Percentiles rank a stretch among this genome's conserved stretches.
These are phyloP conservation scores for Termitomyces sp. DNA, from an alignment of 768 basidiomycete species.

Conservation along the genomic window DNA sequence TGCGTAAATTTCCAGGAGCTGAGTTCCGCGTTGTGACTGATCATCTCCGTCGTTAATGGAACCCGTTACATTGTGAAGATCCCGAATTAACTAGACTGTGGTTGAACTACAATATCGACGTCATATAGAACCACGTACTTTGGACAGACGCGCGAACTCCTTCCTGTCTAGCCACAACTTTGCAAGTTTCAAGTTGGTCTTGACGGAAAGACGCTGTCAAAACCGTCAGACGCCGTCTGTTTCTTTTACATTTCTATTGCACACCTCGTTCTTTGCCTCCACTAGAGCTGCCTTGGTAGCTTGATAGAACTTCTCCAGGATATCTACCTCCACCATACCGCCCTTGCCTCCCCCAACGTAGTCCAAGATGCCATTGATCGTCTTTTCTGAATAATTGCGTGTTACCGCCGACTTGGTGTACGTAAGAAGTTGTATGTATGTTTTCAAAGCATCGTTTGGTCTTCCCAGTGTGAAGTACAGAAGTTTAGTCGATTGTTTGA, in stretches of 20 bases:
- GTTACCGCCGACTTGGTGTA: slow-evolving; percentile 97
- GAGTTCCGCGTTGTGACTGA: slow-evolving; percentile 90
- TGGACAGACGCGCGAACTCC: slow-evolving; percentile 80
- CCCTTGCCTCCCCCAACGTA: slow-evolving; percentile 92
- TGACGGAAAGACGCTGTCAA: slow-evolving; percentile 79
- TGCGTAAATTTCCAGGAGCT: slow-evolving; percentile 94
- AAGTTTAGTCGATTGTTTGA: slow-evolving; percentile 96
- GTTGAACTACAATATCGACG: neutral
- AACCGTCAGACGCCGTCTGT: slow-evolving; percentile 3
- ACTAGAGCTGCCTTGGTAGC: slow-evolving; percentile 84
- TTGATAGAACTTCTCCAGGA: slow-evolving; percentile 94
- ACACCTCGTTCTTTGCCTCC: slow-evolving; percentile 94
- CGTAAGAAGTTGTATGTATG: slow-evolving; percentile 81
- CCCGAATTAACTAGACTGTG: slow-evolving; percentile 60
- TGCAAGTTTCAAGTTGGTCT: slow-evolving; percentile 95
- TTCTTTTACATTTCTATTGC: slow-evolving; percentile 12
- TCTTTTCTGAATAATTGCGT: slow-evolving; percentile 95
- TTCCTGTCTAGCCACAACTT: slow-evolving; percentile 96
- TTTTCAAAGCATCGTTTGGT: slow-evolving; percentile 79
- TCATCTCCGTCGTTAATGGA: slow-evolving; percentile 63
- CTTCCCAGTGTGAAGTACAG: slow-evolving; percentile 76
- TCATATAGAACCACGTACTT: slow-evolving; percentile 38
- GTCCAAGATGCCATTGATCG: slow-evolving; percentile 96
- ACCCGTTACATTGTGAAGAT: slow-evolving; percentile 64
- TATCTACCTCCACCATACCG: slow-evolving; percentile 72